Percentiles rank a stretch among this genome's conserved stretches.
phyloP scores from a whole-genome alignment of 2,329 filamentous ascomycete genomes.

The Talaromyces sp. region DNA sequence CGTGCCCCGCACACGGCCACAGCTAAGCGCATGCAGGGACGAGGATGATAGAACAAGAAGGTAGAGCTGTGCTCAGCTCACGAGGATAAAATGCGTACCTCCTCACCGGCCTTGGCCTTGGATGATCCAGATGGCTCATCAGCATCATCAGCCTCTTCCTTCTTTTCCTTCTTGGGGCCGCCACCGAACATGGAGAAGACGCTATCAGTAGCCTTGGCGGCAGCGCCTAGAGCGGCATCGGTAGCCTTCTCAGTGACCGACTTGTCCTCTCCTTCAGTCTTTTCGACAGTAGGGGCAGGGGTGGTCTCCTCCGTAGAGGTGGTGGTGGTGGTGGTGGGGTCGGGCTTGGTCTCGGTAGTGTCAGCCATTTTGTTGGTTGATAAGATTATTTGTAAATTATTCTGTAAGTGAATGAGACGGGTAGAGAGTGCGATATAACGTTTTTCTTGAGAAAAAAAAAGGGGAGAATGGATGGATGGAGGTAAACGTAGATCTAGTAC shows the following conservation, averaged over 20 bases:
- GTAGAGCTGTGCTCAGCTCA: neutral
- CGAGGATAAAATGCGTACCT: conserved; percentile 49
- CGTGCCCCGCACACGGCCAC: neutral
- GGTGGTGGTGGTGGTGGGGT: conserved; percentile 42
- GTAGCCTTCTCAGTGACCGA: conserved; percentile 25
- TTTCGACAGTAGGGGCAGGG: conserved; percentile 31
- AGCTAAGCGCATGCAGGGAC: neutral
- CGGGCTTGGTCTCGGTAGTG: conserved; percentile 41
- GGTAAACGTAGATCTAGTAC: conserved; percentile 2
- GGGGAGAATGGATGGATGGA: conserved; percentile 5
- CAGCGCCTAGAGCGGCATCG: conserved; percentile 35
- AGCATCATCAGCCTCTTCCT: conserved; percentile 73
- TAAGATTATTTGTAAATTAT: neutral
- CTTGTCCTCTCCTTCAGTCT: conserved; percentile 33
- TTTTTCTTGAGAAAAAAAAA: neutral
- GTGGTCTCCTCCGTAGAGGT: conserved; percentile 34
- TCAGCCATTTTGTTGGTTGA: conserved; percentile 37
- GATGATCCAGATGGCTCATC: conserved; percentile 86
- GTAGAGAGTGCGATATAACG: neutral
- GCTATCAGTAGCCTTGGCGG: conserved; percentile 46
- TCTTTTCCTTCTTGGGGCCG: conserved; percentile 94
- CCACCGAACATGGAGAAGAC: conserved; percentile 99
- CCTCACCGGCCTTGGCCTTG: conserved; percentile 65
- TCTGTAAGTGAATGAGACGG: neutral
- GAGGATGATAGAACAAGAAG: conserved; percentile 15